Evolutionary conservation across 345 rosid species (phyloP), one percentile per base, ranked within the genome.

Genomic region (Noccaea caerulescens): DNA sequence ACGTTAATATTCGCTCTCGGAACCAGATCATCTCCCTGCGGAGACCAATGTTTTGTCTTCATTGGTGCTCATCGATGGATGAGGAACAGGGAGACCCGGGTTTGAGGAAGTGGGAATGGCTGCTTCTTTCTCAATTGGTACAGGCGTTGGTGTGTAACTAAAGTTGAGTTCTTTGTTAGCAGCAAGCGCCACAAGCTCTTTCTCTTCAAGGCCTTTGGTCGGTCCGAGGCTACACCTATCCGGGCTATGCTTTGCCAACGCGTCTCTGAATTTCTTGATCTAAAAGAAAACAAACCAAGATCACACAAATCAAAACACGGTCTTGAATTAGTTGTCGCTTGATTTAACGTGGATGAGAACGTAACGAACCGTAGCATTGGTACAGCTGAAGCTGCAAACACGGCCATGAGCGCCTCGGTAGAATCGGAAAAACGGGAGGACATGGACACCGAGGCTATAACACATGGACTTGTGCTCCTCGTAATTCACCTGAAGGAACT

Each of bases 381-480:
- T 91, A 69, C 96, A 91, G 83, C 99, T 94, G 75, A 91, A 94
- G 80, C 97, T 89, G 76, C 97, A 91, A 39, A 94, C 59, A 53
- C 95, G 95, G 56, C 99, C 97, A 3, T 88, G 89, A 76, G 96
- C 84, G 6, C 97, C 96, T 37, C 97, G 71, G 71, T 89, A 94
- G 56, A 94, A 86, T 46, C 97, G 79, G 74, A 94, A 94, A 80
- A 94, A 94, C 0, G 96, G 97, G 16, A 94, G 82, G 13, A 91
- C 97, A 50, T 94, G 97, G 20, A 94, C 96, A 71, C 88, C 87
- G 36, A 94, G 95, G 73, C 95, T 91, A 42, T 88, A 88, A 69
- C 96, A 91, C 99, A 94, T 91, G 62, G 99, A 91, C 76, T 85
- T 94, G 27, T 87, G 97, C 63, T 89, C 96, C 84, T 94, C 97